Base-by-base conservation (phyloP, 2,329 filamentous ascomycete genomes). In the Aspergillus quadricinctus region DNA sequence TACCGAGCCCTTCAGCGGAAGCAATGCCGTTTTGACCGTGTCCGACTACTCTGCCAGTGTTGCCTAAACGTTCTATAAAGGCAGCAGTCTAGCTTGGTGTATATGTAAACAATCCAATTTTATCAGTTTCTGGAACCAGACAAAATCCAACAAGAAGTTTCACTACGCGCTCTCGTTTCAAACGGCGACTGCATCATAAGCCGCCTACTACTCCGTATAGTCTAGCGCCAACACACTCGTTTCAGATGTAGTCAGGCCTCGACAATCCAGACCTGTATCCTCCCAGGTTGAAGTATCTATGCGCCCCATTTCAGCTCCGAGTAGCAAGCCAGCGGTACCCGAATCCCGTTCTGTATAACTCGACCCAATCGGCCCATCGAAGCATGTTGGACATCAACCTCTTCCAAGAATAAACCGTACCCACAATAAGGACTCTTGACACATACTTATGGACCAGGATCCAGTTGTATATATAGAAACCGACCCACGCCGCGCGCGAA, bases 1-100 rank as follows among this genome's bases (percentile, higher is more conserved):
- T 19, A 71, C 71, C 8, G 71, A 74, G 64, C 70, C 71, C 17
- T 74, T 74, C 58, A 71, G 64, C 19, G 71, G 71, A 3, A 61
- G 56, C 7, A 23, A 61, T 43, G 68, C 70, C 10, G 57, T 60
- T 6, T 57, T 74, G 28, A 68, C 56, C 29, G 63, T 65, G 21
- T 66, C 69, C 5, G 55, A 62, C n/a, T 74, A 70, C 62, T 69
- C 67, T 27, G 67, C 65, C 9, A 60, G 57, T 29, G 61, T 71
- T 52, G 63, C 57, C 21, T 71, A 65, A 66, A 53, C 23, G 21
- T 41, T 35, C 48, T 31, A 27, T 48, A 31, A 40, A 40, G 46
- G 45, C 27, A 25, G 27, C 53, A 21, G 21, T 41, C 35, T 37
- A 35, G 4, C 5, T 35, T 35, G 14, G 31, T 35, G 31, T 35